These are phyloP conservation scores for Lentinula aciculospora DNA, from an alignment of 768 basidiomycete species.

Conservation along the genomic window DNA sequence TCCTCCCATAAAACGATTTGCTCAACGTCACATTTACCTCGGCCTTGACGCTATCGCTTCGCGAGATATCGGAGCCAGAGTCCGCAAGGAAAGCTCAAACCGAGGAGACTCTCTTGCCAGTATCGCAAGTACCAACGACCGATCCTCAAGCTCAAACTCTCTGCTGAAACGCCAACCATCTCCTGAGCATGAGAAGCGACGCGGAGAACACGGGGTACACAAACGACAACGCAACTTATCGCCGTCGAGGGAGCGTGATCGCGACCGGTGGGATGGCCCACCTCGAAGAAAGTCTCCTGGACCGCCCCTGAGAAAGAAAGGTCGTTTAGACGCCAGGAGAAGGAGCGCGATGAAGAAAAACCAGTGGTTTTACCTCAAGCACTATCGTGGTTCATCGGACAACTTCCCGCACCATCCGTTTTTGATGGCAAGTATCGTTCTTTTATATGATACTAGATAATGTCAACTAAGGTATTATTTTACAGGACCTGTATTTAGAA, in stretches of 20 bases:
- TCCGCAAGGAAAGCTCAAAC: constrained; percentile 12
- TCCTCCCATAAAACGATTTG: constrained; percentile 86
- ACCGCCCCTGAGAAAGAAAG: constrained; percentile 18
- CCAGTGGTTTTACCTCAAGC: constrained; percentile 32
- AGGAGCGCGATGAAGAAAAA: constrained; percentile 37
- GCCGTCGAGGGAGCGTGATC: constrained; percentile 16
- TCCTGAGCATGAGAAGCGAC: constrained; percentile 14
- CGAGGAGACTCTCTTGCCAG: neutral
- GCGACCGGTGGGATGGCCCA: constrained; percentile 21
- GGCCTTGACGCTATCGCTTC: constrained; percentile 85
- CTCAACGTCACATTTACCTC: constrained; percentile 78
- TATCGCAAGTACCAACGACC: neutral
- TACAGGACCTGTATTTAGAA: constrained; percentile 82
- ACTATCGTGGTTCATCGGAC: constrained; percentile 73
- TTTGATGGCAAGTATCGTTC: constrained; percentile 69
- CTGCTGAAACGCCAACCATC: neutral
- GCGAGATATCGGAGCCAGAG: constrained; percentile 79
- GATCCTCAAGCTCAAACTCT: neutral
- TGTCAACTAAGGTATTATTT: neutral
- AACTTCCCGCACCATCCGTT: constrained; percentile 60
- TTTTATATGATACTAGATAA: constrained; percentile 8
- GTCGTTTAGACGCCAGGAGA: constrained; percentile 6
- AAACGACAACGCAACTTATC: constrained; percentile 28
- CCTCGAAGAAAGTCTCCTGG: constrained; percentile 27
- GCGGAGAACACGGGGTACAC: constrained; percentile 19